Evolutionary conservation across 1,139 yeast genomes (phyloP).

Genomic region (Waltiozyma sp.): DNA sequence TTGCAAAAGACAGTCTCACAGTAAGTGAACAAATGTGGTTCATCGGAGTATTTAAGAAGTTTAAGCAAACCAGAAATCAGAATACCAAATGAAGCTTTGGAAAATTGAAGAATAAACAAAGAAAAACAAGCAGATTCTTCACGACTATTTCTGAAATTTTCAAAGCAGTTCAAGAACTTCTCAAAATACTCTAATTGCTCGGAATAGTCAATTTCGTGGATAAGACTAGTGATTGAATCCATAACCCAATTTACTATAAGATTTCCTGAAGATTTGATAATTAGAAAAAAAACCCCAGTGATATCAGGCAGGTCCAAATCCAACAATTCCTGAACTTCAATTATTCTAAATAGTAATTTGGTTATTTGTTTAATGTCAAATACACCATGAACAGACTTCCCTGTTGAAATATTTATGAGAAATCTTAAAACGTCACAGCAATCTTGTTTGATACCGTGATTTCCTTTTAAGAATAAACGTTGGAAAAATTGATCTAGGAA

Average conservation of each 20-base stretch:
- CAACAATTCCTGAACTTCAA: background rate
- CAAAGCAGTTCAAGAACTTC: slow-evolving; percentile 24
- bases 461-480: background rate
- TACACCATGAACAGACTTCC: too few species aligned
- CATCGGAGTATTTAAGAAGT: background rate
- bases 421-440: too few species aligned
- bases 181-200: slow-evolving; percentile 19
- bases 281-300: too few species aligned
- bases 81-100: slow-evolving; percentile 20
- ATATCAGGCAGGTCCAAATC: too few species aligned
- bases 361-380: background rate
- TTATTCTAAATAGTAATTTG: too few species aligned
- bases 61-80: slow-evolving; percentile 2
- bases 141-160: slow-evolving; percentile 25
- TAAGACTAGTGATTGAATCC: background rate
- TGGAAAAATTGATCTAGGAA: background rate
- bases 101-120: slow-evolving; percentile 17
- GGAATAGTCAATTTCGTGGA: background rate
- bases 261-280: background rate
- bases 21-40: background rate
- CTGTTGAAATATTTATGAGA: too few species aligned
- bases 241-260: background rate
- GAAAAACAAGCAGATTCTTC: slow-evolving; percentile 26
- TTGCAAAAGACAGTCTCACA: background rate
- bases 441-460: too few species aligned